Evolutionary conservation across 1,284 basidiomycete genomes (phyloP).

Genomic region (Leccinum subrobustum): DNA sequence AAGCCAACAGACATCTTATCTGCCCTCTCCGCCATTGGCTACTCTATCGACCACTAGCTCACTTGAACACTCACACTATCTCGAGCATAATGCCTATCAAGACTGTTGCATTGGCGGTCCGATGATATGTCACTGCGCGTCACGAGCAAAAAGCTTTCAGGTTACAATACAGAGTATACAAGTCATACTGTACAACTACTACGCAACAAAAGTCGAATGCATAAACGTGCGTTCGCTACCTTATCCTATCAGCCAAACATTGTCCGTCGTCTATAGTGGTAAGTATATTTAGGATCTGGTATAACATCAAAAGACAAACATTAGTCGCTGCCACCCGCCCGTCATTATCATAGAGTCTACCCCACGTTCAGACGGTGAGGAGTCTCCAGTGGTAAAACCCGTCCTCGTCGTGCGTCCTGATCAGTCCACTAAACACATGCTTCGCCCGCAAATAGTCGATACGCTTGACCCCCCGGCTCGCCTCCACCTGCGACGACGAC

Average conservation of each 20-base stretch:
- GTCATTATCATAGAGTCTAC: not conserved
- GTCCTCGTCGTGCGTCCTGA: slow-evolving; percentile 37
- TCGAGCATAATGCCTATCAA: not conserved
- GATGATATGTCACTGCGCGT: not conserved
- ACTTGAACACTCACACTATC: not conserved
- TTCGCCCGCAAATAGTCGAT: slow-evolving; percentile 57
- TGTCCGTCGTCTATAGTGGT: not conserved
- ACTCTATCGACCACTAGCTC: not conserved
- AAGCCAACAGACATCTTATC: not conserved
- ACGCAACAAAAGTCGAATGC: not conserved
- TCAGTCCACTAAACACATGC: slow-evolving; percentile 55
- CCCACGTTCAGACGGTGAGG: slow-evolving; percentile 25
- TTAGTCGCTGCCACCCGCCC: not conserved
- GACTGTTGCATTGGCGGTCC: not conserved
- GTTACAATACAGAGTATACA: not conserved
- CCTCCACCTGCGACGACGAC: slow-evolving; percentile 40
- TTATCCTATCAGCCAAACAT: not conserved
- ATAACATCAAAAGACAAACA: not conserved
- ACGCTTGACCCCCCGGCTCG: slow-evolving; percentile 53
- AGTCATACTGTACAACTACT: not conserved
- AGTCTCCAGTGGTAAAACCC: slow-evolving; percentile 42
- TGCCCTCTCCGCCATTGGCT: not conserved
- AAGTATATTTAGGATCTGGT: slow-evolving; percentile 1
- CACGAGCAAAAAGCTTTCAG: not conserved
- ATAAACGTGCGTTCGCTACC: not conserved